Percentiles rank a stretch among this genome's conserved stretches.
These are phyloP conservation scores for Collybiopsis confluens DNA, from an alignment of 768 basidiomycete genomes.

Conservation along the genomic window DNA sequence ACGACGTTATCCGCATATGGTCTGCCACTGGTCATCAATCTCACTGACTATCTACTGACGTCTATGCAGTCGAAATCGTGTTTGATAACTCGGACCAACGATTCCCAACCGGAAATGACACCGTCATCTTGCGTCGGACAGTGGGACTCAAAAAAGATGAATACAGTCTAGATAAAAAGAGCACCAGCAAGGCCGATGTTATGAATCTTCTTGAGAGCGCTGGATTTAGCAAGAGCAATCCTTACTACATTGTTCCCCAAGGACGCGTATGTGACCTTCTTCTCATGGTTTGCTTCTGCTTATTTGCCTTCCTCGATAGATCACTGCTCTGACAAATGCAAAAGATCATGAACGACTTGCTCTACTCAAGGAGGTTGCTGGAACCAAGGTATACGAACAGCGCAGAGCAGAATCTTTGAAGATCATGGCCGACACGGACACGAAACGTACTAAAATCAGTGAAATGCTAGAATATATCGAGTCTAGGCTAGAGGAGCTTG, in stretches of 20 bases:
- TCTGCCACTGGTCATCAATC: constrained; percentile 23
- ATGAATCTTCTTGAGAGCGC: constrained; percentile 97
- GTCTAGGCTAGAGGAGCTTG: constrained; percentile 82
- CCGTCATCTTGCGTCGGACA: constrained; percentile 85
- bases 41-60: constrained; percentile 3
- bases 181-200: constrained; percentile 92
- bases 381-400: constrained; percentile 97
- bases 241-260: constrained; percentile 99
- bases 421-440: constrained; percentile 95
- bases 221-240: constrained; percentile 97
- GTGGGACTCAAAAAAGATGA: constrained; percentile 99
- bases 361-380: constrained; percentile 96
- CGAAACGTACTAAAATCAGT: constrained; percentile 86
- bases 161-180: constrained; percentile 95
- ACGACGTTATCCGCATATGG: constrained; percentile 93
- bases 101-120: constrained; percentile 88
- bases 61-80: constrained; percentile 72
- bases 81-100: constrained; percentile 95
- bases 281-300: not conserved
- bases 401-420: constrained; percentile 87
- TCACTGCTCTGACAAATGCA: constrained; percentile 94
- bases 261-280: constrained; percentile 64
- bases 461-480: constrained; percentile 91
- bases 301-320: constrained; percentile 42
- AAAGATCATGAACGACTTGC: constrained; percentile 93